Percentiles rank a stretch among this genome's conserved stretches.
These are phyloP conservation scores for Dactylella cylindrospora DNA, from an alignment of 2,329 filamentous ascomycete genomes.

Conservation along the genomic window DNA sequence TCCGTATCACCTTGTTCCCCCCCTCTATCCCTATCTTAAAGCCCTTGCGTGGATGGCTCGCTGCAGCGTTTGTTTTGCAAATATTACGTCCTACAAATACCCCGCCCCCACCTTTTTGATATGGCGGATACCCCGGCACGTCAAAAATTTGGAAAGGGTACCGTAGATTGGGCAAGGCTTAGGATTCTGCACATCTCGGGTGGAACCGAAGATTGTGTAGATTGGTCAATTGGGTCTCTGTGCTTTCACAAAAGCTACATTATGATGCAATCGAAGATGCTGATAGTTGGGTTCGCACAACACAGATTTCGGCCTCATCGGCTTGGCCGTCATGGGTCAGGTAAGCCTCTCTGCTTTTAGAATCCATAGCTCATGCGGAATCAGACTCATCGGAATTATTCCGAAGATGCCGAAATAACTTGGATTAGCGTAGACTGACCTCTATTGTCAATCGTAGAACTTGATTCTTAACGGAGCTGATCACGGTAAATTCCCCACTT, in stretches of 20 bases:
- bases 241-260: slow-evolving; percentile 13
- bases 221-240: slow-evolving; percentile 22
- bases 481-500: slow-evolving; percentile 57
- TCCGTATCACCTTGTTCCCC: slow-evolving; percentile 44
- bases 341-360: slow-evolving; percentile 55
- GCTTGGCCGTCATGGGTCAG: slow-evolving; percentile 78
- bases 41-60: background rate
- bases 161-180: background rate
- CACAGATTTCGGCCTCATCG: slow-evolving; percentile 83
- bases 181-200: background rate
- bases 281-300: slow-evolving; percentile 41
- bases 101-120: slow-evolving; percentile 36
- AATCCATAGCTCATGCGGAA: slow-evolving; percentile 7
- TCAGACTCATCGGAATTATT: slow-evolving; percentile 11
- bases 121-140: too few relatives aligned
- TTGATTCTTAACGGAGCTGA: slow-evolving; percentile 87
- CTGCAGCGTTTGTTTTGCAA: slow-evolving; percentile 9
- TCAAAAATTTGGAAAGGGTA: background rate
- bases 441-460: slow-evolving; percentile 61
- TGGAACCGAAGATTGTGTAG: background rate
- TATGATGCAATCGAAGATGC: slow-evolving; percentile 15
- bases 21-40: slow-evolving; percentile 5
- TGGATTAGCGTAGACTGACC: slow-evolving; percentile 9
- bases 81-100: slow-evolving; percentile 28
- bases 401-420: slow-evolving; percentile 27